A percentile compares a stretch with the other conserved stretches of the same genome.
phyloP scores from a whole-genome alignment of 805 yeast genomes.

The Jamesozyma jinghongensis region DNA sequence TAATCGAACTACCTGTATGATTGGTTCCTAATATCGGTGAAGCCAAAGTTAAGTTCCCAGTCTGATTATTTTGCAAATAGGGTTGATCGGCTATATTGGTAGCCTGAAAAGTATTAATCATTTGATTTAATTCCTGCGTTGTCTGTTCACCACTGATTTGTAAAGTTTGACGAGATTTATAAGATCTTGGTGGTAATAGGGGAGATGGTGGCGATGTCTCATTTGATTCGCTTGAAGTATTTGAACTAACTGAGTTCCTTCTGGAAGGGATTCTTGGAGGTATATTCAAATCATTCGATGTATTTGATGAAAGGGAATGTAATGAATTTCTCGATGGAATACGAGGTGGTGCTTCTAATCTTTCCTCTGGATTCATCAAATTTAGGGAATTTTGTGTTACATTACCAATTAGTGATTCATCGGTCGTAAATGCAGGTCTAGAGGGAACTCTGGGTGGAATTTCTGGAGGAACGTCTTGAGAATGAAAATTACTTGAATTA shows the following conservation, averaged over 20 bases:
- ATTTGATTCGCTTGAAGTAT: not conserved
- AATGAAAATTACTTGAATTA: slow-evolving; percentile 2
- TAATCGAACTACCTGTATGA: no score
- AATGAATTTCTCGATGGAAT: not conserved
- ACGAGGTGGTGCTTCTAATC: not conserved
- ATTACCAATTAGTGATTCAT: not conserved
- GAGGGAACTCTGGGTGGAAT: not conserved
- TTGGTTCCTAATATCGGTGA: no score
- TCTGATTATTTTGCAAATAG: no score
- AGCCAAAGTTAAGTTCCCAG: no score
- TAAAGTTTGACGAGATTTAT: no score
- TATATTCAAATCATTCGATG: no score
- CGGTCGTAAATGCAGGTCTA: not conserved
- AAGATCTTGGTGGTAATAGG: not conserved
- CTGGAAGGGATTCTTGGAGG: not conserved
- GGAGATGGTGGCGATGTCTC: no score
- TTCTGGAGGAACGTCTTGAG: not conserved
- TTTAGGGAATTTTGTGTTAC: not conserved
- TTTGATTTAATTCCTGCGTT: not conserved
- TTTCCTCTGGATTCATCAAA: not conserved
- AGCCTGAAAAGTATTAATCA: not conserved
- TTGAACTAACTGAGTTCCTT: not conserved
- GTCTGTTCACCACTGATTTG: not conserved
- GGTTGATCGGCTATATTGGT: not conserved
- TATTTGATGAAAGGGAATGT: not conserved